Conservation (phyloP, 768 basidiomycete genomes). For the Leccinum subgranulosum region DNA sequence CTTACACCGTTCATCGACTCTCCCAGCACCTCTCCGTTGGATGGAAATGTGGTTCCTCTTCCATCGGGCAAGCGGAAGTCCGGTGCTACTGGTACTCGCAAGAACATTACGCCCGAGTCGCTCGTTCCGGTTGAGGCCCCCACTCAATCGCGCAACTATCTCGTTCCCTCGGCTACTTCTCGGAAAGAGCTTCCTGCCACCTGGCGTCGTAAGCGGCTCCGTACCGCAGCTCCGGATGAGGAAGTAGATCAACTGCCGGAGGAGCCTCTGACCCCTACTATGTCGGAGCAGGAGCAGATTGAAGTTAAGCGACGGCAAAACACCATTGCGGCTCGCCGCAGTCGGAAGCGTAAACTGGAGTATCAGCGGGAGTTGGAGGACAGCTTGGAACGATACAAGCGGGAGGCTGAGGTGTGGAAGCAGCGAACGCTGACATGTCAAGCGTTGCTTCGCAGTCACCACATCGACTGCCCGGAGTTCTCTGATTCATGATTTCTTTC, state of each 20-base stretch:
- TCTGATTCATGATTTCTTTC: slow-evolving; percentile 22
- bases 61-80: slow-evolving; percentile 27
- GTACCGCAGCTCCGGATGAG: slow-evolving; percentile 47
- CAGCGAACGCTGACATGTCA: slow-evolving; percentile 46
- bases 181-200: slow-evolving; percentile 74
- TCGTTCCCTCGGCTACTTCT: slow-evolving; percentile 70
- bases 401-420: slow-evolving; percentile 64
- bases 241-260: slow-evolving; percentile 41
- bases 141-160: slow-evolving; percentile 73
- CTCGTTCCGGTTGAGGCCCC: slow-evolving; percentile 76
- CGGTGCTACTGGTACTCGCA: slow-evolving; percentile 64
- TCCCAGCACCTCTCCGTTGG: slow-evolving; percentile 30
- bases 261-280: slow-evolving; percentile 34
- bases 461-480: slow-evolving; percentile 55
- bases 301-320: slow-evolving; percentile 80
- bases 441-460: slow-evolving; percentile 55
- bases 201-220: slow-evolving; percentile 61
- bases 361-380: slow-evolving; percentile 67
- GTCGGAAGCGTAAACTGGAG: slow-evolving; percentile 69
- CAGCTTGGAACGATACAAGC: slow-evolving; percentile 46
- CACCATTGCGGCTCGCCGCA: slow-evolving; percentile 80
- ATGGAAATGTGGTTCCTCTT: slow-evolving; percentile 9
- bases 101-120: slow-evolving; percentile 59
- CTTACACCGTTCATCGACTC: slow-evolving; percentile 47
- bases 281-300: slow-evolving; percentile 63